These are phyloP conservation scores for Corniculantispora saksenae DNA, from an alignment of 2,329 filamentous ascomycete species.

Conservation along the genomic window DNA sequence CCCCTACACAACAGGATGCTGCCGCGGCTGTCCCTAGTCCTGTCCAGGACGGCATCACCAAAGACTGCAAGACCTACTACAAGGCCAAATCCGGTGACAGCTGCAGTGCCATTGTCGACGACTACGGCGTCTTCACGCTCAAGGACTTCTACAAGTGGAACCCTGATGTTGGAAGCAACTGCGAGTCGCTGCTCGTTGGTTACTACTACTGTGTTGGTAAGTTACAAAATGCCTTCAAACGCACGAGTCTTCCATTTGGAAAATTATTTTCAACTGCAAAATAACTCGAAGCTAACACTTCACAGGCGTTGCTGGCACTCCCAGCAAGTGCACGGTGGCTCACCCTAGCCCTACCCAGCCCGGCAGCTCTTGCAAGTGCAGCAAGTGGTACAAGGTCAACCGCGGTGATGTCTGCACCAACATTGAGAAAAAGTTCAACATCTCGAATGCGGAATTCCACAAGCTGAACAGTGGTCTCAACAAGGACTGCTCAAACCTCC, in stretches of 20 bases:
- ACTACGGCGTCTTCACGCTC: background rate
- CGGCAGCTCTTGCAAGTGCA: slow-evolving; percentile 11
- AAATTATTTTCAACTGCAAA: background rate
- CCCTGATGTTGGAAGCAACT: slow-evolving; percentile 10
- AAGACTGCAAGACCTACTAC: slow-evolving; percentile 18
- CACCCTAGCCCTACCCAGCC: slow-evolving; percentile 3
- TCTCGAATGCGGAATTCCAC: background rate
- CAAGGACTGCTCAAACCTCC: slow-evolving; percentile 13
- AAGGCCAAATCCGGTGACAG: slow-evolving; percentile 16
- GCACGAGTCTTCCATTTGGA: background rate
- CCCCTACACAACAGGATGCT: background rate
- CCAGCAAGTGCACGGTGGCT: background rate
- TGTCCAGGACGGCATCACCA: slow-evolving; percentile 9
- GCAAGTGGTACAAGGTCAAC: slow-evolving; percentile 19
- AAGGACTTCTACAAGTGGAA: slow-evolving; percentile 13
- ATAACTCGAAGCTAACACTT: background rate
- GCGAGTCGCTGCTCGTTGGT: slow-evolving; percentile 9
- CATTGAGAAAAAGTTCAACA: slow-evolving; percentile 1
- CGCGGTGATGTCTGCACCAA: slow-evolving; percentile 18
- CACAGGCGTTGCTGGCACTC: slow-evolving; percentile 5
- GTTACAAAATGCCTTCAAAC: background rate
- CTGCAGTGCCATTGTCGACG: slow-evolving; percentile 13
- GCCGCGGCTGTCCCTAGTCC: slow-evolving; percentile 1
- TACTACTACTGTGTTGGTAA: slow-evolving; percentile 13
- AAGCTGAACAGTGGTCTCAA: slow-evolving; percentile 12